These are phyloP conservation scores for Pleurotus tuoliensis DNA, from an alignment of 768 basidiomycete species.

Conservation along the genomic window DNA sequence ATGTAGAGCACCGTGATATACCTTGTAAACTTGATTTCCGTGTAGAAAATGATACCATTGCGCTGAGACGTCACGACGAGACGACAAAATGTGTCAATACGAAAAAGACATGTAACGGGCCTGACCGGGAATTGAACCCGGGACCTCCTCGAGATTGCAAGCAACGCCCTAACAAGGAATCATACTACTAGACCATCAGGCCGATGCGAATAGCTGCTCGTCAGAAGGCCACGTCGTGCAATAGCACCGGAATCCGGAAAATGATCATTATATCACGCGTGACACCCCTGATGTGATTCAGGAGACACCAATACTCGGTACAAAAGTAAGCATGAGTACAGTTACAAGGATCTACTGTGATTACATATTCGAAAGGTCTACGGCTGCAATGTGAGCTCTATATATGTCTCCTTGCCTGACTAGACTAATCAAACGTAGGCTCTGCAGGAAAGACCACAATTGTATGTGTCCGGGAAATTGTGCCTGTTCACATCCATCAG, in stretches of 20 bases:
- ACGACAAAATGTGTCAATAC: neutral
- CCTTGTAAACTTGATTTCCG: no score
- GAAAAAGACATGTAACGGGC: neutral
- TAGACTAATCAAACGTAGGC: neutral
- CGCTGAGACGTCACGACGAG: no score
- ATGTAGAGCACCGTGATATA: no score
- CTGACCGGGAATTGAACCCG: conserved; percentile 79
- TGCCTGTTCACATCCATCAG: no score
- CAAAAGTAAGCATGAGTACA: neutral
- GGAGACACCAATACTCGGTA: neutral
- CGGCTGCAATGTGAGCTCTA: neutral
- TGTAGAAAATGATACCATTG: neutral
- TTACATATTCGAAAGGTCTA: neutral
- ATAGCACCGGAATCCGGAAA: no score
- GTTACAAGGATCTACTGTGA: no score
- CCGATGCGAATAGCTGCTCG: neutral
- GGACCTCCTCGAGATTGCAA: conserved; percentile 67
- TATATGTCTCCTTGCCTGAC: neutral
- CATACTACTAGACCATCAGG: conserved; percentile 10
- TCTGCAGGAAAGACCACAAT: neutral
- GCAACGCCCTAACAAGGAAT: conserved; percentile 7
- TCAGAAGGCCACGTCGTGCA: no score
- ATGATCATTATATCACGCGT: no score
- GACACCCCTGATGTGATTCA: no score
- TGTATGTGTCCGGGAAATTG: neutral